These are phyloP conservation scores for Aspergillus tubingensis DNA, from an alignment of 2,329 filamentous ascomycete genomes.

Conservation along the genomic window DNA sequence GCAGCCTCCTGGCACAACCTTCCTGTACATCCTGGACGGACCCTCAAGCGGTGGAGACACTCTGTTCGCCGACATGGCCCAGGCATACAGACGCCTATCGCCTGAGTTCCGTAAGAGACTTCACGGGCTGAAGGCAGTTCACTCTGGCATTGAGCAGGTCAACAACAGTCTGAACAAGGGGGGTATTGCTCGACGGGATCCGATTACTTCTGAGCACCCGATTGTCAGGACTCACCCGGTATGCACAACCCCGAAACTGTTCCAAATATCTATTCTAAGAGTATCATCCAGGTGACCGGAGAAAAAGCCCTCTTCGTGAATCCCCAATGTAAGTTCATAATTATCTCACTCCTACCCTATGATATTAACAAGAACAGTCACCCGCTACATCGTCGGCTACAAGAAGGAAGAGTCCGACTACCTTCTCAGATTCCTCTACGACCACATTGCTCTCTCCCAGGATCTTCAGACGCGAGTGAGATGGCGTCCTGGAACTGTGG, in stretches of 20 bases:
- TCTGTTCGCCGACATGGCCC: slow-evolving; percentile 74
- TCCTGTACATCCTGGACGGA: slow-evolving; percentile 82
- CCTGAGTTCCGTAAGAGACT: slow-evolving; percentile 77
- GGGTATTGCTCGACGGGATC: slow-evolving; percentile 73
- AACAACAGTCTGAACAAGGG: slow-evolving; percentile 66
- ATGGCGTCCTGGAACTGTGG: slow-evolving; percentile 78
- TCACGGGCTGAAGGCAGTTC: slow-evolving; percentile 76
- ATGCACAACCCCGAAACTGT: no score
- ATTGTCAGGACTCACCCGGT: slow-evolving; percentile 75
- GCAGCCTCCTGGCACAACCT: slow-evolving; percentile 87
- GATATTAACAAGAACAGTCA: slow-evolving; percentile 55
- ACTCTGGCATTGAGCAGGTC: slow-evolving; percentile 81
- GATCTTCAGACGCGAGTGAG: slow-evolving; percentile 74
- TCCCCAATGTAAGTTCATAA: slow-evolving; percentile 63
- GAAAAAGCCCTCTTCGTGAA: slow-evolving; percentile 85
- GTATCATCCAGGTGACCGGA: slow-evolving; percentile 56
- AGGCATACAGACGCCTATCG: slow-evolving; percentile 79
- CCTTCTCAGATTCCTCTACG: slow-evolving; percentile 74
- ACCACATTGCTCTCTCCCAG: slow-evolving; percentile 70
- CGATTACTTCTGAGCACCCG: slow-evolving; percentile 73
- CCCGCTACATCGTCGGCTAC: slow-evolving; percentile 74
- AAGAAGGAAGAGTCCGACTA: slow-evolving; percentile 86
- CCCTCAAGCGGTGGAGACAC: slow-evolving; percentile 82
- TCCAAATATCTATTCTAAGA: neutral
- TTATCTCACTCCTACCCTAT: no score